Conservation (phyloP, 805 yeast species). For the Cyberlindnera petersonii region DNA sequence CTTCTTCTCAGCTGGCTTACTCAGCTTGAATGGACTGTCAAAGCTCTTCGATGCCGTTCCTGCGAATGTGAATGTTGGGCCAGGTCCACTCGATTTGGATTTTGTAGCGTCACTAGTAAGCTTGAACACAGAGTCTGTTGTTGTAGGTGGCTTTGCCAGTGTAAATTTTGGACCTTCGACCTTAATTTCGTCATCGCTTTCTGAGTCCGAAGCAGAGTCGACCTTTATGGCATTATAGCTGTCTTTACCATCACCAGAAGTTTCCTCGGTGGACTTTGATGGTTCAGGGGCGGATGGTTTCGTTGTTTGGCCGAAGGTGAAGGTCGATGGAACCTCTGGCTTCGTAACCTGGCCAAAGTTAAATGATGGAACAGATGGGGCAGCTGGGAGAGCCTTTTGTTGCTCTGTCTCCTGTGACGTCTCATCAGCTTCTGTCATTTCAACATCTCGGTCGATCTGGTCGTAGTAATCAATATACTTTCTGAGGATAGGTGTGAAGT, state of each 20-base stretch:
- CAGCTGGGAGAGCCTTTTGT: constrained; percentile 20
- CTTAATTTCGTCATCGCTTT: constrained; percentile 58
- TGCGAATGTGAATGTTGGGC: constrained; percentile 38
- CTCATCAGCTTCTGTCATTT: constrained; percentile 21
- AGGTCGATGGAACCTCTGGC: constrained; percentile 14
- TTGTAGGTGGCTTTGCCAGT: constrained; percentile 42
- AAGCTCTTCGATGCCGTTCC: constrained; percentile 28
- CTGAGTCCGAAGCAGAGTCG: constrained; percentile 35
- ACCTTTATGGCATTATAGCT: constrained; percentile 18
- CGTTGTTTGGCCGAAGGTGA: constrained; percentile 9
- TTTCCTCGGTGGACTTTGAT: too few relatives aligned
- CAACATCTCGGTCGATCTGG: constrained; percentile 31
- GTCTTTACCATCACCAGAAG: too few relatives aligned
- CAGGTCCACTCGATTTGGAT: constrained; percentile 29
- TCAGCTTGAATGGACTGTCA: constrained; percentile 34
- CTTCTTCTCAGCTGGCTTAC: constrained; percentile 9
- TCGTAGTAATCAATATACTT: constrained; percentile 56
- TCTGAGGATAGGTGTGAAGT: constrained; percentile 50
- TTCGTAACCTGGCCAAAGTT: constrained; percentile 14
- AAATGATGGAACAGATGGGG: constrained; percentile 13
- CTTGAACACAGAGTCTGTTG: constrained; percentile 47
- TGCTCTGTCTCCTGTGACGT: constrained; percentile 2
- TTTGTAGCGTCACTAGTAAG: constrained; percentile 30
- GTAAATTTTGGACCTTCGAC: constrained; percentile 72
- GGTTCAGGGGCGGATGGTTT: constrained; percentile 14